Conservation (phyloP, 768 basidiomycete species). For the Tylopilus plumbeoviolaceoides region DNA sequence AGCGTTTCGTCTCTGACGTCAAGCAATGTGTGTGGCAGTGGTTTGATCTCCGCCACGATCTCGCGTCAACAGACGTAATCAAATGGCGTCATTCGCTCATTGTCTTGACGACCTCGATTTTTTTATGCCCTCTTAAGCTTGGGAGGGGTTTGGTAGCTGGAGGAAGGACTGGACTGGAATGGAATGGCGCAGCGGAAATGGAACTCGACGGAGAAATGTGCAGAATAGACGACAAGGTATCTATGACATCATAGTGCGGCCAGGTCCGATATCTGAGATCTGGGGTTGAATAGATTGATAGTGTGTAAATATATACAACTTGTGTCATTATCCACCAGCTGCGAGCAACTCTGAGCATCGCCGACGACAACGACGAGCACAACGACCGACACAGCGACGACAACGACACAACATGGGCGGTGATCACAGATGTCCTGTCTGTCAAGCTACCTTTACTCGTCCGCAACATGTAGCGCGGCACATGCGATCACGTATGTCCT, state of each 20-base stretch:
- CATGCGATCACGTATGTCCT: slow-evolving; percentile 81
- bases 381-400: neutral
- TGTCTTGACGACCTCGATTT: slow-evolving; percentile 31
- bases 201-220: neutral
- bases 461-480: slow-evolving; percentile 88
- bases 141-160: too few relatives aligned
- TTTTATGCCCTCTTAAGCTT: neutral
- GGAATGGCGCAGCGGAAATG: too few relatives aligned
- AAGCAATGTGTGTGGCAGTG: slow-evolving; percentile 33
- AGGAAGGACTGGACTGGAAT: neutral
- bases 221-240: neutral
- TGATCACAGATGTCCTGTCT: slow-evolving; percentile 85
- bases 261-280: slow-evolving; percentile 32
- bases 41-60: slow-evolving; percentile 60
- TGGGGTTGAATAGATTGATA: slow-evolving; percentile 26
- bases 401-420: slow-evolving; percentile 53
- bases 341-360: slow-evolving; percentile 18
- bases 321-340: slow-evolving; percentile 34
- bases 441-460: slow-evolving; percentile 81
- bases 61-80: slow-evolving; percentile 38
- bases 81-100: slow-evolving; percentile 29
- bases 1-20: slow-evolving; percentile 26
- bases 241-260: slow-evolving; percentile 31
- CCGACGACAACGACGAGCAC: neutral
- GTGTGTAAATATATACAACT: slow-evolving; percentile 37